These are phyloP conservation scores for Eimeria acervulina DNA, from an alignment of 169 alveolate species.

Conservation along the genomic window DNA sequence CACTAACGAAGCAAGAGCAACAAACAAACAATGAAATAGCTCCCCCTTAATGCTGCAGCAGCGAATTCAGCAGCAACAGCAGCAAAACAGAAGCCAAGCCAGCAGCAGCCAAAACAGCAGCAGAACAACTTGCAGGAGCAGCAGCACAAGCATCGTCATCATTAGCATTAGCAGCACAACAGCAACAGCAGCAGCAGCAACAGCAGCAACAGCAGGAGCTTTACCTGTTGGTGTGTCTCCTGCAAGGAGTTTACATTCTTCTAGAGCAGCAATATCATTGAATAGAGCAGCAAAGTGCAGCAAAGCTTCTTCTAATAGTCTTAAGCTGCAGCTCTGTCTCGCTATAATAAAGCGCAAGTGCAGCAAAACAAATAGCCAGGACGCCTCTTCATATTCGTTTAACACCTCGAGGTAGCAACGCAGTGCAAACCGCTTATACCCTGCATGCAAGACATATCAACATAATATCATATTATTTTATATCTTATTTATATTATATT, in stretches of 20 bases:
- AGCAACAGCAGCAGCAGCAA: not conserved
- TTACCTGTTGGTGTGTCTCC: not conserved
- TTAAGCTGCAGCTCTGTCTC: conserved; percentile 85
- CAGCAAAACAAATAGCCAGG: conserved; percentile 85
- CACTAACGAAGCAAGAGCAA: not conserved
- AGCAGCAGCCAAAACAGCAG: conserved; percentile 18
- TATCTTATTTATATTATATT: too few relatives aligned
- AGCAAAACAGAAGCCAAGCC: not conserved
- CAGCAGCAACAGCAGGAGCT: not conserved
- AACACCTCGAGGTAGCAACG: conserved; percentile 85
- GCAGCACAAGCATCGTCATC: not conserved
- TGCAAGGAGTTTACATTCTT: not conserved
- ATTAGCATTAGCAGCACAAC: too few relatives aligned
- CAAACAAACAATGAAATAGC: too few relatives aligned
- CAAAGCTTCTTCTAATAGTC: conserved; percentile 82
- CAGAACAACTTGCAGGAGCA: not conserved
- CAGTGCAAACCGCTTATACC: conserved; percentile 86
- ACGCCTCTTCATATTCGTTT: conserved; percentile 81
- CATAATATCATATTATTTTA: not conserved
- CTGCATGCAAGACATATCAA: conserved; percentile 33
- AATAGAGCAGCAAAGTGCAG: conserved; percentile 83
- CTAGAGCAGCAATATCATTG: conserved; percentile 78
- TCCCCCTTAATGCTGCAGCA: too few relatives aligned
- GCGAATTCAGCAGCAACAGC: too few relatives aligned
- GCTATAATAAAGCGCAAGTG: conserved; percentile 88